Evolutionary conservation across 2,329 filamentous ascomycete genomes (phyloP).

Genomic region (Fusarium neocosmosporiellum): DNA sequence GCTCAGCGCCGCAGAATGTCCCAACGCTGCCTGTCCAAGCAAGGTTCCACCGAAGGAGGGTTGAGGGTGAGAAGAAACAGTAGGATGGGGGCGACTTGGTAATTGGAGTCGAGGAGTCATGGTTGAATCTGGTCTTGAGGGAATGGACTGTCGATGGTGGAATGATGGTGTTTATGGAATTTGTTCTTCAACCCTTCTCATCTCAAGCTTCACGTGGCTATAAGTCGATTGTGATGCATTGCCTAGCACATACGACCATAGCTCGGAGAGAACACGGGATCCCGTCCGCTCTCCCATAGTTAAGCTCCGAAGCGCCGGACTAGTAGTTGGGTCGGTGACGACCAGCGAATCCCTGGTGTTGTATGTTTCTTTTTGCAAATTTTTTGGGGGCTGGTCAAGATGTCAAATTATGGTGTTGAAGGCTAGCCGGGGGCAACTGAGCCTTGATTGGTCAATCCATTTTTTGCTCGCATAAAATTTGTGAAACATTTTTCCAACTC

Average conservation of each 20-base stretch:
- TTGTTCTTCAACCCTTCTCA: background rate
- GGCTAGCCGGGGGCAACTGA: background rate
- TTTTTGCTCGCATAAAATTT: background rate
- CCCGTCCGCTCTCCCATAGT: constrained; percentile 30
- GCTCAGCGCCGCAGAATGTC: background rate
- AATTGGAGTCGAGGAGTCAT: background rate
- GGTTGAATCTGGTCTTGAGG: background rate
- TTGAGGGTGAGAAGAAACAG: background rate
- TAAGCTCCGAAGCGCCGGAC: constrained; percentile 25
- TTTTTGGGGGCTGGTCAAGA: background rate
- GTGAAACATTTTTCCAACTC: background rate
- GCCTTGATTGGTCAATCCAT: background rate
- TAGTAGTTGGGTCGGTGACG: constrained; percentile 32
- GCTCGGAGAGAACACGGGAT: constrained; percentile 31
- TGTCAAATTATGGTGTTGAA: background rate
- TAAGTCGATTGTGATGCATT: background rate
- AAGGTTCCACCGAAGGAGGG: constrained; percentile 3
- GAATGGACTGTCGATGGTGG: background rate
- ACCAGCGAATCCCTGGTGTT: constrained; percentile 30
- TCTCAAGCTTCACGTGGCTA: background rate
- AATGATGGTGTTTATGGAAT: background rate
- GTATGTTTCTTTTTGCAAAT: constrained; percentile 20
- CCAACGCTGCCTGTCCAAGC: constrained; percentile 4
- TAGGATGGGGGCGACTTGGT: background rate
- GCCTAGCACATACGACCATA: constrained; percentile 22